Evolutionary conservation across 139 green algal species (phyloP).

Genomic region (Chlamydomonas urium): DNA sequence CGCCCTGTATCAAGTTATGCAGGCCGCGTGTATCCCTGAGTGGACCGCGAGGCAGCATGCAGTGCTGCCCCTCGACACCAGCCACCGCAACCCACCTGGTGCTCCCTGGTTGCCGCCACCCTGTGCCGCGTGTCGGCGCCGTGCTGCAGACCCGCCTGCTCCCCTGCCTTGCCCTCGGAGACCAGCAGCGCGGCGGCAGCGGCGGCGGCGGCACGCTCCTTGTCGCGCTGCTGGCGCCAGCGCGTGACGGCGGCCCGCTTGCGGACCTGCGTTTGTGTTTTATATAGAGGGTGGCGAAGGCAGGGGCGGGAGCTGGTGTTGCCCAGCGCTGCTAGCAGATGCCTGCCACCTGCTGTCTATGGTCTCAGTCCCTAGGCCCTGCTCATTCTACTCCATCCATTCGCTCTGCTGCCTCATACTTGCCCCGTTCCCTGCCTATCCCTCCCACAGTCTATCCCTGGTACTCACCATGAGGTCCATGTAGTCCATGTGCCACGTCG

Average conservation of each 20-base stretch:
- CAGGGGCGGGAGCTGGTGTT: no score
- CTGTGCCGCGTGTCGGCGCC: neutral
- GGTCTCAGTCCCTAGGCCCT: no score
- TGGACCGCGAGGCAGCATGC: no score
- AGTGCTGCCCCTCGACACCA: no score
- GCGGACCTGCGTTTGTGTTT: constrained; percentile 4
- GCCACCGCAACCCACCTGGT: no score
- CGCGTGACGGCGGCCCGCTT: neutral
- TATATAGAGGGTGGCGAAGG: no score
- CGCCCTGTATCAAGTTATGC: no score
- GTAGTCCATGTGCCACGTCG: constrained; percentile 15
- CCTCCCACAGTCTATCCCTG: no score
- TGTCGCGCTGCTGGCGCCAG: neutral
- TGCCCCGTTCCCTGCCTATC: neutral
- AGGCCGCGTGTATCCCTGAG: no score
- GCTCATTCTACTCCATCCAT: neutral
- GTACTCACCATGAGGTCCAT: constrained; percentile 2
- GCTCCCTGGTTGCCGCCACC: no score
- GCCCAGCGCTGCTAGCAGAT: no score
- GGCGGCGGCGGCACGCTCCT: neutral
- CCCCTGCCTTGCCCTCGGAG: neutral
- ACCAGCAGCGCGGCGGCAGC: neutral
- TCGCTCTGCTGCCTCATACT: neutral
- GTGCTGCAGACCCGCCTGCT: neutral
- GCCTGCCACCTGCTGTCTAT: no score